Evolutionary conservation across 306 rosid genomes (phyloP), one percentile per base, ranked within the genome.

Genomic region (Gillenia trifoliata): DNA sequence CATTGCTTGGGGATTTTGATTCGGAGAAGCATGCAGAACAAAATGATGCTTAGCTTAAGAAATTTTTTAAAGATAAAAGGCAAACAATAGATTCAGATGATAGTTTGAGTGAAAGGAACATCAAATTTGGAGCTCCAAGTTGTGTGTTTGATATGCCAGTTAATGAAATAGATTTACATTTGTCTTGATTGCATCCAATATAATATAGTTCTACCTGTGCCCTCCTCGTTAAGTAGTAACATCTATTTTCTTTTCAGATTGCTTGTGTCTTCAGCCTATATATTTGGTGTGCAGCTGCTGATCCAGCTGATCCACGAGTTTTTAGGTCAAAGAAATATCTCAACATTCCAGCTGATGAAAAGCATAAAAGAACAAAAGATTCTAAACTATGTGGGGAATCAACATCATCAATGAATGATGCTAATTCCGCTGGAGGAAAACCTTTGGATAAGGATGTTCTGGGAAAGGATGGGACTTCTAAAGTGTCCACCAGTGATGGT

Each of bases 241-340:
- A 28, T 78, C 65, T 66, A 57, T 57, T n/a, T 73, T 78, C 56
- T 84, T 80, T 64, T 78, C 88, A 94, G 99, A 94, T 94, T 89
- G 82, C 84, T 52, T 88, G 92, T n/a, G 96, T 84, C 75, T 86
- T 94, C 71, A 83, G 97, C 80, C 96, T 94, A 45, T 94, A 92
- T 78, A 83, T 92, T 73, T 94, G 99, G 99, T 92, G 99, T 31
- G 95, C 99, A 15, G 97, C 95, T 40, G 94, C 99, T 28, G 99
- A 94, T 85, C 99, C 99, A 15, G 99, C 96, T 4, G 99, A 94
- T 79, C 82, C 88, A 7, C 97, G 99, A 80, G 99, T 94, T 70
- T 94, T 94, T 72, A 92, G 84, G 82, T 94, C 99, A 45, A 94
- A 92, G 75, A 92, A 90, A 79, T 92, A 94, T 79, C 88, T 88